Evolutionary conservation across 805 yeast genomes (phyloP), one percentile per base, ranked within the genome.

Genomic region (Cyberlindnera xylosilytica): DNA sequence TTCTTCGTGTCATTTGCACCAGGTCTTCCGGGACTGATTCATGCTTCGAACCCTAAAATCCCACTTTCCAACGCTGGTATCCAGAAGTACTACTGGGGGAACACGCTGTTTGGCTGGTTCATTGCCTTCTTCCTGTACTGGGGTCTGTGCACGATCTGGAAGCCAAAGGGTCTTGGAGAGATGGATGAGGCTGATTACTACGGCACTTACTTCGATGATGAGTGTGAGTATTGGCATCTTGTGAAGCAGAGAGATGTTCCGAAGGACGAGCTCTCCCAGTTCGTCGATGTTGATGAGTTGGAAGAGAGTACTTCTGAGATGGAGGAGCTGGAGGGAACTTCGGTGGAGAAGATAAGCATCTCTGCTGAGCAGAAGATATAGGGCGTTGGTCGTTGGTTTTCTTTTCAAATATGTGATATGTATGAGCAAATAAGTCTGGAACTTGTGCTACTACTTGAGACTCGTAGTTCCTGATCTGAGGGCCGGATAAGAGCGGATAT

Each of bases 11-110:
- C 72, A 24, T 61, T 68, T 56, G 66, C 69, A 12, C 79, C 78
- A 15, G 76, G 76, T 18, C 43, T 76, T 19, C 81, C 81, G 3
- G 81, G 81, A 24, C 63, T 57, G 50, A 66, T 61, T 49, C 65
- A 53, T 68, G 63, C 50, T 52, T 61, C 59, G 34, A 65, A 56
- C 40, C 31, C 44, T 16, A 31, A 29, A n/a, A 39, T 44, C 23
- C 19, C 32, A 10, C 10, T 63, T 44, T 50, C 57, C 26, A 45
- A 53, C 36, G 12, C 4, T 2, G 78, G 78, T 16, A 61, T 67
- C 13, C 56, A 60, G 10, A 64, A 70, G 44, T 71, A 64, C 52
- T 74, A 64, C 53, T 60, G 67, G 40, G 76, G 73, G 38, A 72
- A 70, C 44, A 61, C 69, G 13, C 58, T 73, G 46, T 71, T 69